A percentile compares a stretch with the other conserved stretches of the same genome.
Evolutionary conservation across 192 early-diverging fungal species (phyloP).

Genomic region (Umbelopsis sp.): DNA sequence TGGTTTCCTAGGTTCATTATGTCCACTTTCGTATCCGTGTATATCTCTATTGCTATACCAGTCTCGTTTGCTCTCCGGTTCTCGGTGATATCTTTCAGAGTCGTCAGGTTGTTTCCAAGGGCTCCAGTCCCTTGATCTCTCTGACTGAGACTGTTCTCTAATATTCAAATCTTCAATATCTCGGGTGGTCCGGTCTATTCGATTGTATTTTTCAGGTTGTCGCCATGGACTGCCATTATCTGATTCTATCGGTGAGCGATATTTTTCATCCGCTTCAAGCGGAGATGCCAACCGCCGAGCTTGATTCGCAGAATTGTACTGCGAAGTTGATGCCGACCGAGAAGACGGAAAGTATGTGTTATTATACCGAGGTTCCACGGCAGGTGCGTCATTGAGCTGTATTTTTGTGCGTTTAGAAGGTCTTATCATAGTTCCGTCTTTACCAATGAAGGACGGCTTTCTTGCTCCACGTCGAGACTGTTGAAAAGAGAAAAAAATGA

Average conservation of each 20-base stretch:
- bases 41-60: conserved; percentile 7
- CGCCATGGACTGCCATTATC: conserved; percentile 13
- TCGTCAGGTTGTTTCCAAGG: conserved; percentile 12
- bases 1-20: background rate
- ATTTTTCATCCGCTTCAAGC: conserved; percentile 19
- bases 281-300: conserved; percentile 4
- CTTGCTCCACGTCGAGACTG: conserved; percentile 25
- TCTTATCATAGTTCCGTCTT: conserved; percentile 21
- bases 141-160: conserved; percentile 10
- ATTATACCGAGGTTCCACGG: background rate
- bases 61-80: conserved; percentile 3
- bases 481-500: background rate
- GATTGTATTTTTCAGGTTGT: conserved; percentile 14
- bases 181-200: background rate
- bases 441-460: conserved; percentile 23
- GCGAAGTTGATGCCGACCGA: background rate
- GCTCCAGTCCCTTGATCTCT: conserved; percentile 15
- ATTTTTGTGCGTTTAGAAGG: conserved; percentile 20
- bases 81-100: conserved; percentile 16
- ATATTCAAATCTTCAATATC: conserved; percentile 14
- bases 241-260: conserved; percentile 16
- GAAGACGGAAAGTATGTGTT: background rate
- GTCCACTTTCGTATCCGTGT: background rate
- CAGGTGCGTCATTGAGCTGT: conserved; percentile 3
- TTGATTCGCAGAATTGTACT: background rate